phyloP scores from a whole-genome alignment of 2,329 filamentous ascomycete species.

The Alternaria postmessia region DNA sequence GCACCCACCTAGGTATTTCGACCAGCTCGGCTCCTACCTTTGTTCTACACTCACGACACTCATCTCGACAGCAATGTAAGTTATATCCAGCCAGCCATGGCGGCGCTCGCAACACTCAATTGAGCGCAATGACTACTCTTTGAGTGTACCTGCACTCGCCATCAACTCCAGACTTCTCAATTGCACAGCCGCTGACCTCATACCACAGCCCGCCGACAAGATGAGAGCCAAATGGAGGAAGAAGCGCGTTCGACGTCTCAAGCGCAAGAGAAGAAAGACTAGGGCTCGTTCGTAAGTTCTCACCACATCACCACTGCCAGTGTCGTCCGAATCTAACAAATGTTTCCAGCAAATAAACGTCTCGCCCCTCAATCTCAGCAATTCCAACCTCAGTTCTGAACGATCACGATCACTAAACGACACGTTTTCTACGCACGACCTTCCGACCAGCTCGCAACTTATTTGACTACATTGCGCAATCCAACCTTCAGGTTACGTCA shows the following conservation, averaged over 20 bases:
- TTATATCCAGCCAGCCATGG: slow-evolving; percentile 18
- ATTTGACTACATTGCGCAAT: slow-evolving; percentile 26
- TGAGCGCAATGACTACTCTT: slow-evolving; percentile 24
- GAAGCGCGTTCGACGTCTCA: slow-evolving; percentile 99
- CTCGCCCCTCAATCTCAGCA: slow-evolving; percentile 55
- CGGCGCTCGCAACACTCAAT: slow-evolving; percentile 30
- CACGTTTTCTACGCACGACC: slow-evolving; percentile 35
- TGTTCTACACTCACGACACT: slow-evolving; percentile 52
- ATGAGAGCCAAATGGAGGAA: slow-evolving; percentile 99
- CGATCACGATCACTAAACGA: slow-evolving; percentile 39
- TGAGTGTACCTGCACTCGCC: slow-evolving; percentile 10
- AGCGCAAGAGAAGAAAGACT: slow-evolving; percentile 99
- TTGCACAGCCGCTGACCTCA: slow-evolving; percentile 40
- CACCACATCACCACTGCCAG: not conserved
- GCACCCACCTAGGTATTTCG: slow-evolving; percentile 31
- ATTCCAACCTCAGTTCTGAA: slow-evolving; percentile 42
- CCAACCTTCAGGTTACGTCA: slow-evolving; percentile 33
- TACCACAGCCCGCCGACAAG: slow-evolving; percentile 55
- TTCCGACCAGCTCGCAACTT: slow-evolving; percentile 32
- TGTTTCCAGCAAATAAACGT: slow-evolving; percentile 57
- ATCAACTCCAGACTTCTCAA: slow-evolving; percentile 20
- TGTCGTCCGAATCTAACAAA: slow-evolving; percentile 18
- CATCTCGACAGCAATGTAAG: slow-evolving; percentile 56
- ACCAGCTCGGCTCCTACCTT: slow-evolving; percentile 32
- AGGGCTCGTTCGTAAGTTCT: slow-evolving; percentile 88